Evolutionary conservation across 2,329 filamentous ascomycete genomes (phyloP), one percentile per base, ranked within the genome.

Genomic region (Karstenula rhodostoma): DNA sequence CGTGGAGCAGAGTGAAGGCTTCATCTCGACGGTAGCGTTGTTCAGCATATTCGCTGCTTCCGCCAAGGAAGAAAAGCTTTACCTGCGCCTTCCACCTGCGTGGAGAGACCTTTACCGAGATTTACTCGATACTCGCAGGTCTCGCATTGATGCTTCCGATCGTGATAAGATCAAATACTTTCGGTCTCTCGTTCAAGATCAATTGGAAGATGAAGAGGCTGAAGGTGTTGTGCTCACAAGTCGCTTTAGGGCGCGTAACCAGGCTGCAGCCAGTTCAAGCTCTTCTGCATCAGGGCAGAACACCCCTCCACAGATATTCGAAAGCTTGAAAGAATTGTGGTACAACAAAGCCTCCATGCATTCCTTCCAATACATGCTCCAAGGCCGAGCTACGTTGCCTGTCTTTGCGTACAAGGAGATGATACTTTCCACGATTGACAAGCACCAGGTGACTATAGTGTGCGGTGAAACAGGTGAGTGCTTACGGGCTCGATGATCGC

Each of bases 81-180:
- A 90, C 60, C 76, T 96, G 63, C 87, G 91, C 53, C 82, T 99
- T 17, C 92, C 94, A 4, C 83, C 89, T 0, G 84, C 87, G 1
- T 99, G 93, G 91, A 89, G 92, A 73, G 91, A 96, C 66, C 81
- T 97, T 1, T 97, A 94, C 89, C 84, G 86, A 10, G 93, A 98
- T 73, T 86, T 97, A 60, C 83, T 88, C 0, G 87, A 89, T 53
- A 79, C 84, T 22, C 91, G 89, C 70, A 94, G 93, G 75, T 86
- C 85, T 46, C 84, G 90, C 55, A 80, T 87, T 4, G 91, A 96
- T 72, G 82, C 88, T 25, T 79, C 83, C 33, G 93, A 97, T 72
- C 89, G 93, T 62, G 80, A 82, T 5, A 84, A 84, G 0, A 82
- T 97, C 44, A 89, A 87, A 59, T 83, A 86, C 19, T 80, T 97